Base-by-base conservation (phyloP, 495 filamentous ascomycete species). In the Aspergillus biplanus region DNA sequence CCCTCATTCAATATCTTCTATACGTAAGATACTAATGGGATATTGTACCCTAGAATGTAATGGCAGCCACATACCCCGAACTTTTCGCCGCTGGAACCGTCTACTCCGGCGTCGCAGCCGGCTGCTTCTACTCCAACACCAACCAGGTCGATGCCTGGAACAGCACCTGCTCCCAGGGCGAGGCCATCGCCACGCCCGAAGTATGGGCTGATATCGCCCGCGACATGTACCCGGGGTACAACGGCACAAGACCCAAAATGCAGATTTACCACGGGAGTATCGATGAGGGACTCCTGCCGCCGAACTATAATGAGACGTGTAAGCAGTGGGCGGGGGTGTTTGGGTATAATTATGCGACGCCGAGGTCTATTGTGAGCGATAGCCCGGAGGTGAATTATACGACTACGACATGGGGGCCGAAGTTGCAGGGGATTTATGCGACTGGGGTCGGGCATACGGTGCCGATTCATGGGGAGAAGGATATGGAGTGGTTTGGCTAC, bases 91-190 rank as follows among this genome's bases (percentile, higher is more conserved):
- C 85, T 6, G 85, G 76, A 15, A 80, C 77, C 9, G 85, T 75
- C 44, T 89, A 87, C 72, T 75, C 84, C 6, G 87, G 87, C 27
- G 85, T 89, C 2, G 75, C 86, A 9, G 85, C 81, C 33, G 86
- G 85, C 9, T 89, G 87, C 75, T 88, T 87, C 70, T 67, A 74
- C 63, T 82, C 63, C 64, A 74, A 57, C 61, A 73, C 60, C 80
- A 83, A 85, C 77, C 75, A 76, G 62, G 39, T 21, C 16, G 46
- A 63, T 35, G 59, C 39, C 9, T 67, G 65, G 65, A 67, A 70
- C 59, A 61, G 52, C 47, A 82, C 80, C 15, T 87, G 85, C 65
- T 75, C 83, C 0, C 72, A 80, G 56, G 85, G 85, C 57, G 61
- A 84, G 6, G 52, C 72, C n/a, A 71, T 78, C 67, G 64, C 65